Evolutionary conservation across 192 early-diverging fungal species (phyloP), one percentile per base, ranked within the genome.

Genomic region (Lunasporangiospora selenospora): DNA sequence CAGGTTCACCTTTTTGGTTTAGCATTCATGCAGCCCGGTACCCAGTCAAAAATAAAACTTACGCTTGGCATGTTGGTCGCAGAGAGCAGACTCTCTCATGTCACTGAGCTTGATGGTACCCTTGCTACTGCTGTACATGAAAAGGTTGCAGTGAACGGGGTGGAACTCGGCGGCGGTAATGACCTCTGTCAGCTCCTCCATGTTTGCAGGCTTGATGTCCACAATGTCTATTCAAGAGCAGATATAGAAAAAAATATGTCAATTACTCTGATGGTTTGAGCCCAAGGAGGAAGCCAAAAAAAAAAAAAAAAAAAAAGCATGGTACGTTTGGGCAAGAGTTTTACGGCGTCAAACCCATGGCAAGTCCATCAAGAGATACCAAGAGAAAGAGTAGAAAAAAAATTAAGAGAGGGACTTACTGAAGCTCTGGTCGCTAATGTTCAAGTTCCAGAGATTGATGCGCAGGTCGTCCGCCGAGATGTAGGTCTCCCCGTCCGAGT

Each of bases 131-230:
- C 93, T 95, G 84, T 98, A 99, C 88, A 95, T 93, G 76, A 99
- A 98, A 49, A 95, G 75, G 81, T 98, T 97, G 86, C 98, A 99
- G 59, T 95, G 91, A 29, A 67, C 48, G 1, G 97, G 97, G 69
- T 99, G 96, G 81, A 99, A 99, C 80, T 98, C 96, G 33, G 95
- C 94, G 0, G 94, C 92, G 21, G 97, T 99, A 73, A 99, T 99
- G 65, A 99, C 97, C 75, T 99, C 96, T 23, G 96, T 98, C 64
- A 99, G 73, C 60, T 99, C 96, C 66, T 99, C 97, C 97, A 99
- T 99, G 67, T 98, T 98, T n/a, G 91, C 93, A 32, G 98, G 98
- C 82, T 99, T 99, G 76, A 99, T 99, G 73, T 99, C 98, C 42
- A 99, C 96, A 83, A 99, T 95, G 75, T 99, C 93, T 95, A 65